Base-by-base conservation (phyloP, 352 stramenopile genomes). In the Pythium coloratum region DNA sequence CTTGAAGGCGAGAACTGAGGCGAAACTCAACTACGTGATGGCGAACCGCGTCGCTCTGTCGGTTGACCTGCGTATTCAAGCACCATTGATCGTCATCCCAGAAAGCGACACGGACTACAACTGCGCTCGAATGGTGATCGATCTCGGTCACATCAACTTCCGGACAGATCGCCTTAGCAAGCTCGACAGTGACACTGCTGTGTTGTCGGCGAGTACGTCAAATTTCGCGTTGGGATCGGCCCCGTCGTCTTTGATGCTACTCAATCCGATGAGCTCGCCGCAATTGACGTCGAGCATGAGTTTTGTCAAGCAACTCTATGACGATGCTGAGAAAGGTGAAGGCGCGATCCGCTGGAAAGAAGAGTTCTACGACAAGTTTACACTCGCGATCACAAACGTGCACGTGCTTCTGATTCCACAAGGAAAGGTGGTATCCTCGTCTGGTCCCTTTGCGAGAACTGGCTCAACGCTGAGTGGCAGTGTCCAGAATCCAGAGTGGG, bases 311-410 rank as follows among this genome's bases (percentile, higher is more conserved):
- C 88, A 96, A 46, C 54, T 96, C 12, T 94, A 91, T 50, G 88
- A 96, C 69, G 88, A 96, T 72, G 85, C 84, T 2, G 88, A 96
- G 54, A 84, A 77, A 68, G 88, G 87, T 26, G 85, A 96, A 72
- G 84, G 85, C 0, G 85, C 86, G 7, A 90, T 94, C 66, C 88
- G 85, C 20, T 96, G 88, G 88, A 96, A 96, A 56, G 88, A 96
- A 69, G 88, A 95, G 51, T 96, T 96, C 59, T 96, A 96, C 65
- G 88, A 96, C 75, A 96, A 95, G 70, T 96, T 96, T 67, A 90
- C 80, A 26, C 72, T 95, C 24, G 86, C 84, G 5, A 67, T 96
- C 47, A 86, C 84, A 34, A 94, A 96, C 62, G 76, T 96, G 58
- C 84, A 96, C 59, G 81, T 95, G 9, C 73, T 95, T 0, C 63